Evolutionary conservation across 371 early-diverging fungal species (phyloP).

Genomic region (Capniomyces stellatus): DNA sequence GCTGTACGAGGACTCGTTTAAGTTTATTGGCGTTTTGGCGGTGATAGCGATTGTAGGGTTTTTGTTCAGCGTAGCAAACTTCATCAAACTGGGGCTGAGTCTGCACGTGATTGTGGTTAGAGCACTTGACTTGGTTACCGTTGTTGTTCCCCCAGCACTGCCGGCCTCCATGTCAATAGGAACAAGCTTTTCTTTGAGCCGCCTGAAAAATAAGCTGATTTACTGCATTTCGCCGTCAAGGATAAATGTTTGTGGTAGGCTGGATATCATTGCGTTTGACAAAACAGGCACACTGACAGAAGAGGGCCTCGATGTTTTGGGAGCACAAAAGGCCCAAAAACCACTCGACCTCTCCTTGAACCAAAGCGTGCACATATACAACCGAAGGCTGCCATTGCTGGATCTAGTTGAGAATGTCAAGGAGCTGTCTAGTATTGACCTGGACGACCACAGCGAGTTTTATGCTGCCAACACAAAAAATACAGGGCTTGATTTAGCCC

Average conservation of each 20-base stretch:
- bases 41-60: slow-evolving; percentile 68
- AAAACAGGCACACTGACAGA: slow-evolving; percentile 99
- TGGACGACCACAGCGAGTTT: slow-evolving; percentile 4
- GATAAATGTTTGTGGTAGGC: slow-evolving; percentile 90
- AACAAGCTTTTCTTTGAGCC: slow-evolving; percentile 75
- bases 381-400: background rate
- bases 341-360: background rate
- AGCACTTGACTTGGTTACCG: slow-evolving; percentile 84
- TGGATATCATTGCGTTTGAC: slow-evolving; percentile 96
- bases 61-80: slow-evolving; percentile 63
- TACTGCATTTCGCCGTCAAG: slow-evolving; percentile 87
- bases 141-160: slow-evolving; percentile 90
- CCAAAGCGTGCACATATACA: slow-evolving; percentile 7
- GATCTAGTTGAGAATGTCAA: background rate
- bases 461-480: too few species aligned
- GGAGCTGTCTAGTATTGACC: background rate
- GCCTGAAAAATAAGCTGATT: slow-evolving; percentile 68
- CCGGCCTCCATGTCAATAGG: slow-evolving; percentile 97
- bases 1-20: slow-evolving; percentile 90
- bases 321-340: slow-evolving; percentile 52
- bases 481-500: slow-evolving; percentile 30
- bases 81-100: slow-evolving; percentile 55
- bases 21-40: slow-evolving; percentile 79
- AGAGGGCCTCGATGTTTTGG: slow-evolving; percentile 93
- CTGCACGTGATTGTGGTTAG: slow-evolving; percentile 52